Percentiles rank a stretch among this genome's conserved stretches.
Conservation (phyloP, 31 red algal genomes). For the Endocladia muricata region DNA sequence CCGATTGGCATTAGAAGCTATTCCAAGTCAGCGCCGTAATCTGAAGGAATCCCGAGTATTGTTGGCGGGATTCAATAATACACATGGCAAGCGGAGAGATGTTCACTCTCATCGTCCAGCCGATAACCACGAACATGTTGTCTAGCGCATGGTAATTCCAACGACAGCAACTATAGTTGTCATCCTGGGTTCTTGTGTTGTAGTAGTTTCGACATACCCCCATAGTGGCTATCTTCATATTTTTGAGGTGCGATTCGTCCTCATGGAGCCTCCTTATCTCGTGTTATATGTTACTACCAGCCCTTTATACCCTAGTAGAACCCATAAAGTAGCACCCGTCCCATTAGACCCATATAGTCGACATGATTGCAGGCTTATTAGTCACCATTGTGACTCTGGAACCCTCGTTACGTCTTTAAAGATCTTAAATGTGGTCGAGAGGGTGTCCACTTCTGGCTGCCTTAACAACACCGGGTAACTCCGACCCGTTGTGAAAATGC, state of each 20-base stretch:
- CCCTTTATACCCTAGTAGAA: not conserved
- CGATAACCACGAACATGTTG: not conserved
- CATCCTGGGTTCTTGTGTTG: not conserved
- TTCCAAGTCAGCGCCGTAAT: not conserved
- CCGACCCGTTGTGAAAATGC: not conserved
- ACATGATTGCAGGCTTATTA: not conserved
- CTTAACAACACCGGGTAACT: not conserved
- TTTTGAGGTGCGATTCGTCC: not conserved
- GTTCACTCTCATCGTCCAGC: not conserved
- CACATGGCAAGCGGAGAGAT: not conserved
- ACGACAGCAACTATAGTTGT: not conserved
- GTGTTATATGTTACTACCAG: not conserved
- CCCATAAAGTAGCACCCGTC: not conserved
- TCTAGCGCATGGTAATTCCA: not conserved
- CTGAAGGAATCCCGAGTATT: not conserved
- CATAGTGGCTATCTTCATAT: not conserved
- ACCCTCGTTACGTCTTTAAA: not conserved
- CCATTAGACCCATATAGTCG: not conserved
- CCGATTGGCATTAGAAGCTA: not conserved
- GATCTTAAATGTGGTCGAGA: not conserved
- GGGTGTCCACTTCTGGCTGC: not conserved
- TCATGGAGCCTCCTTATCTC: not conserved
- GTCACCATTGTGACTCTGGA: not conserved
- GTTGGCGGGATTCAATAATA: not conserved
- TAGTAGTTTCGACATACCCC: not conserved